A percentile compares a stretch with the other conserved stretches of the same genome.
These are phyloP conservation scores for Cymbidium sinense DNA, from an alignment of 106 monocot genomes.

Conservation along the genomic window DNA sequence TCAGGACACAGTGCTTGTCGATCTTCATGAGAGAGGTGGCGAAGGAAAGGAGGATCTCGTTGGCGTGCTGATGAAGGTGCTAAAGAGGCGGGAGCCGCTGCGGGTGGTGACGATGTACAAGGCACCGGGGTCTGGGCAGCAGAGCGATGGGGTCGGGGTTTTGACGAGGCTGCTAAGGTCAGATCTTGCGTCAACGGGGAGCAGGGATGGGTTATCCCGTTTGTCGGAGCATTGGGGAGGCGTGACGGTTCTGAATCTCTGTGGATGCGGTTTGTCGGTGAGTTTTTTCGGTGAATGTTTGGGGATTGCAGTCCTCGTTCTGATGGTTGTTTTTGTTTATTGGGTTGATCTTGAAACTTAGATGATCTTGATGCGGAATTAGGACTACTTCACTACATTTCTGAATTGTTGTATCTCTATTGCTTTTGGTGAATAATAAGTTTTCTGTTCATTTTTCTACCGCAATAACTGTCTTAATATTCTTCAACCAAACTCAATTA, in stretches of 20 bases:
- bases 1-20: slow-evolving; percentile 63
- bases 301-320: not conserved
- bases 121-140: slow-evolving; percentile 59
- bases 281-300: slow-evolving; percentile 15
- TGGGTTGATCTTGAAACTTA: not conserved
- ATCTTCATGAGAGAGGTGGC: slow-evolving; percentile 20
- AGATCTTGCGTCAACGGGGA: slow-evolving; percentile 17
- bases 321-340: not conserved
- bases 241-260: slow-evolving; percentile 44
- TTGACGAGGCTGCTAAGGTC: slow-evolving; percentile 61
- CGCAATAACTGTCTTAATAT: not conserved
- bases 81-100: slow-evolving; percentile 67
- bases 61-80: slow-evolving; percentile 61
- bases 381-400: not conserved
- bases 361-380: not conserved
- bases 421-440: not conserved
- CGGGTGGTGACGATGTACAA: slow-evolving; percentile 43
- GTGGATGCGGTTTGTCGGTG: slow-evolving; percentile 77
- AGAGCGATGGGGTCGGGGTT: slow-evolving; percentile 77
- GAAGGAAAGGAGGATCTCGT: slow-evolving; percentile 19
- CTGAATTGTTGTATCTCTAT: not conserved
- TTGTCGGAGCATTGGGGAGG: slow-evolving; percentile 67
- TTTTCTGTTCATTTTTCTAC: not conserved
- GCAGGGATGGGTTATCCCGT: slow-evolving; percentile 17
- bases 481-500: not conserved